A percentile compares a stretch with the other conserved stretches of the same genome.
Evolutionary conservation across 2,329 filamentous ascomycete genomes (phyloP).

Genomic region (Stachybotrys chlorohalonatus): DNA sequence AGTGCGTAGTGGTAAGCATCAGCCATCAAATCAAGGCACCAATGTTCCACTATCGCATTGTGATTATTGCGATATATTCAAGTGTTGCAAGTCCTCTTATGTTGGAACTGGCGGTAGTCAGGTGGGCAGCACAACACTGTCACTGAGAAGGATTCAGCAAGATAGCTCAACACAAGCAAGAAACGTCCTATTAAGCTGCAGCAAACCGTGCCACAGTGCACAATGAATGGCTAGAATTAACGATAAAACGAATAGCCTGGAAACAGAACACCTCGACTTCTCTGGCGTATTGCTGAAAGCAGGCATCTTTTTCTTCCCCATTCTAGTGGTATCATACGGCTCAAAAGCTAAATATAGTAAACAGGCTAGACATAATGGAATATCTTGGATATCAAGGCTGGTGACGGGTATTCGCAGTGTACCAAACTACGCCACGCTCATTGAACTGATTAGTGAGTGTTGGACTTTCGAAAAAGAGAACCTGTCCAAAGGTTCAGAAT

Average conservation of each 20-base stretch:
- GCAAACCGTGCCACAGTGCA: too few relatives aligned
- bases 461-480: not conserved
- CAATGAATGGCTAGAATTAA: too few relatives aligned
- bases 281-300: not conserved
- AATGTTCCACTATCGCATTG: too few relatives aligned
- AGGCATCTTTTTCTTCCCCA: conserved; percentile 5
- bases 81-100: too few relatives aligned
- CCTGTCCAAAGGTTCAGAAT: not conserved
- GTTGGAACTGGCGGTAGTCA: too few relatives aligned
- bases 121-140: too few relatives aligned
- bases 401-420: not conserved
- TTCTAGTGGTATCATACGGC: conserved; percentile 21
- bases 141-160: too few relatives aligned
- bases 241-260: not conserved
- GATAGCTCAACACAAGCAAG: too few relatives aligned
- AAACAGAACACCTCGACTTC: not conserved
- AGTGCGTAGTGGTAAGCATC: too few relatives aligned
- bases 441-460: not conserved
- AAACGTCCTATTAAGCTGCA: too few relatives aligned
- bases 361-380: conserved; percentile 9
- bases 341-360: conserved; percentile 10
- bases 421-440: not conserved
- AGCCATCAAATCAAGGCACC: too few relatives aligned
- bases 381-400: conserved; percentile 7
- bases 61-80: too few relatives aligned